These are phyloP conservation scores for Calonectria hongkongensis DNA, from an alignment of 2,329 filamentous ascomycete species.

Conservation along the genomic window DNA sequence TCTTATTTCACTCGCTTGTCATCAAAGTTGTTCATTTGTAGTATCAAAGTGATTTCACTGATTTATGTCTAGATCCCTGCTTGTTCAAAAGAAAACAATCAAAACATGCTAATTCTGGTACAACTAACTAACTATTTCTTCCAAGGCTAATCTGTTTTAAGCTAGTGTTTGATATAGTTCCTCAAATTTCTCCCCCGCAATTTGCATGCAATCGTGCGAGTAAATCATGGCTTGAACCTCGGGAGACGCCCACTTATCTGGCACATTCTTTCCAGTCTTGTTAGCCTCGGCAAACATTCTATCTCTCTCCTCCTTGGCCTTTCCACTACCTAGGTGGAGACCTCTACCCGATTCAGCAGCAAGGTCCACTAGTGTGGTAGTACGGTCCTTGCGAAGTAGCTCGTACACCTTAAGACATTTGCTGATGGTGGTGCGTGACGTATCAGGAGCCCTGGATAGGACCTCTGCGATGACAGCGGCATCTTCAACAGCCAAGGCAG, in stretches of 20 bases:
- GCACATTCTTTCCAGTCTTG: slow-evolving; percentile 69
- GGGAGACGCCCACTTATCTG: slow-evolving; percentile 82
- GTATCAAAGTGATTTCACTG: background rate
- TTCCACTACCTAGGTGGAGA: slow-evolving; percentile 73
- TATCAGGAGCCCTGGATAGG: slow-evolving; percentile 63
- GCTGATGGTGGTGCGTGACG: slow-evolving; percentile 63
- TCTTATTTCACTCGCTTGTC: too few species aligned
- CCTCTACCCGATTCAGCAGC: slow-evolving; percentile 70
- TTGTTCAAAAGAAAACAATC: slow-evolving; percentile 4
- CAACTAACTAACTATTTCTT: background rate
- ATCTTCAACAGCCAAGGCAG: slow-evolving; percentile 80
- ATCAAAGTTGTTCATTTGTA: too few species aligned
- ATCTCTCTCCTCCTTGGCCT: slow-evolving; percentile 74
- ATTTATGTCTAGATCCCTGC: background rate
- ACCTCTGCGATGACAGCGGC: slow-evolving; percentile 75
- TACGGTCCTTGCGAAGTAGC: slow-evolving; percentile 73
- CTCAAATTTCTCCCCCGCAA: slow-evolving; percentile 71
- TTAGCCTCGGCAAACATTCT: slow-evolving; percentile 71
- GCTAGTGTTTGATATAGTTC: slow-evolving; percentile 60
- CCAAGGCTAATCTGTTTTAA: slow-evolving; percentile 7
- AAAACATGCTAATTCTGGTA: slow-evolving; percentile 13
- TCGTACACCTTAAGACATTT: slow-evolving; percentile 74
- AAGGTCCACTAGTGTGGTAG: slow-evolving; percentile 71
- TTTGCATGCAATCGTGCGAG: slow-evolving; percentile 75
- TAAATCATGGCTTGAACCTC: slow-evolving; percentile 81